Base-by-base conservation (phyloP, 345 rosid species). In the Cardamine occulta region DNA sequence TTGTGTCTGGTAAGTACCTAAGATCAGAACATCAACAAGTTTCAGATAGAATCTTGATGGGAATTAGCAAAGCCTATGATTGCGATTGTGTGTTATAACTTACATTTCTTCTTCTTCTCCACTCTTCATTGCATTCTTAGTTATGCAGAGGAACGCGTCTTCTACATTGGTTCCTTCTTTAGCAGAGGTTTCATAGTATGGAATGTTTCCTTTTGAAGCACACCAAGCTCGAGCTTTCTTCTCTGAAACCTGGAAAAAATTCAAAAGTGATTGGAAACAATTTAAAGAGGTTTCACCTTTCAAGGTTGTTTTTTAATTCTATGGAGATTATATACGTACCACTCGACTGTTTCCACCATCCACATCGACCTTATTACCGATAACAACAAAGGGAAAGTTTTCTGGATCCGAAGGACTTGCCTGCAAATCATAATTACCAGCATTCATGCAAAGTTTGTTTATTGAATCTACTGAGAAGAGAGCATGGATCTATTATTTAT, bases 151-250 rank as follows among this genome's bases (percentile, higher is more conserved):
- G 82, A 93, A 93, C 31, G 94, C 97, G 66, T 86, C 96, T 49
- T 93, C 98, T 17, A 93, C 98, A 70, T 93, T 91, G 77, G 86
- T 84, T 52, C 98, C 98, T 83, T 91, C 98, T 74, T 91, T 93
- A 18, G 97, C 97, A 37, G 97, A 91, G 44, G 98, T 93, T 81
- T 93, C 97, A 67, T 89, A 93, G 78, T 93, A 93, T 0, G 97
- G 93, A 48, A 93, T 89, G 82, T 89, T 91, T 56, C 96, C 97
- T 80, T 89, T 93, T 6, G 96, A 88, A 67, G 96, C 96, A 81
- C 97, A 91, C 96, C 97, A 93, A 29, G 93, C 91, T 82, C 86
- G 86, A 3, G 89, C 94, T 74, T 91, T 93, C 82, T 91, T 93
- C 84, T 93, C 97, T 53, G 91, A 91, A 32, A 91, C 94, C 98